Conservation (phyloP, 495 filamentous ascomycete species). For the Talaromyces proteolyticus region DNA sequence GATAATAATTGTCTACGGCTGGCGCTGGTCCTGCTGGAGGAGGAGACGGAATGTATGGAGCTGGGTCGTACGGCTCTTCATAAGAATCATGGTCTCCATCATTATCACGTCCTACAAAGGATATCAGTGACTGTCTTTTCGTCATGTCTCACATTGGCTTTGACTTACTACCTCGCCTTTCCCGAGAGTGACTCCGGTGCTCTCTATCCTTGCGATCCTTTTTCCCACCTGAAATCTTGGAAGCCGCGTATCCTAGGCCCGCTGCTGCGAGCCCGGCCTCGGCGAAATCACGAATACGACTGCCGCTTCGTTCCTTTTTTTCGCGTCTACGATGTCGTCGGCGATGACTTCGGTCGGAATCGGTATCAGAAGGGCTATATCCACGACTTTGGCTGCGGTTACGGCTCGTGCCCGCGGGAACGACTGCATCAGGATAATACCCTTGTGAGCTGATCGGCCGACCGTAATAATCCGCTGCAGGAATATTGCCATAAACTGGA, state of each 20-base stretch:
- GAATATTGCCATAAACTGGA: conserved; percentile 50
- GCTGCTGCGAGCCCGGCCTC: conserved; percentile 64
- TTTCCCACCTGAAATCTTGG: conserved; percentile 54
- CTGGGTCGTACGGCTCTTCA: conserved; percentile 39
- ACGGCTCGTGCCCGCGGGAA: conserved; percentile 29
- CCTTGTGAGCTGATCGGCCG: conserved; percentile 31
- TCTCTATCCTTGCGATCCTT: conserved; percentile 53
- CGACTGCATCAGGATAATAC: conserved; percentile 38
- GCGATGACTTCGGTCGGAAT: conserved; percentile 30
- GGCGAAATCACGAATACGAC: conserved; percentile 59
- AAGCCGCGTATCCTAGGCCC: conserved; percentile 73
- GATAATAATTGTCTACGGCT: conserved; percentile 27
- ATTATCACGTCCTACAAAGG: conserved; percentile 27
- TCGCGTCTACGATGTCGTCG: conserved; percentile 31
- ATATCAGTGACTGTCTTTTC: not conserved
- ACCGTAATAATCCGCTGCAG: conserved; percentile 44
- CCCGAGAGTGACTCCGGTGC: conserved; percentile 6
- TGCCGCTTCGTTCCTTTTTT: conserved; percentile 52
- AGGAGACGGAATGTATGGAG: conserved; percentile 31
- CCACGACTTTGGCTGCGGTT: conserved; percentile 35
- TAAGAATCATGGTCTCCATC: conserved; percentile 29
- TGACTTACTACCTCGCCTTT: conserved; percentile 5
- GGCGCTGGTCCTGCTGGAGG: conserved; percentile 12
- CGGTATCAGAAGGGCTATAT: conserved; percentile 36
- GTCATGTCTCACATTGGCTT: not conserved